Evolutionary conservation across 257 asterid genomes (phyloP).

Genomic region (Solanum ahanhuiri): DNA sequence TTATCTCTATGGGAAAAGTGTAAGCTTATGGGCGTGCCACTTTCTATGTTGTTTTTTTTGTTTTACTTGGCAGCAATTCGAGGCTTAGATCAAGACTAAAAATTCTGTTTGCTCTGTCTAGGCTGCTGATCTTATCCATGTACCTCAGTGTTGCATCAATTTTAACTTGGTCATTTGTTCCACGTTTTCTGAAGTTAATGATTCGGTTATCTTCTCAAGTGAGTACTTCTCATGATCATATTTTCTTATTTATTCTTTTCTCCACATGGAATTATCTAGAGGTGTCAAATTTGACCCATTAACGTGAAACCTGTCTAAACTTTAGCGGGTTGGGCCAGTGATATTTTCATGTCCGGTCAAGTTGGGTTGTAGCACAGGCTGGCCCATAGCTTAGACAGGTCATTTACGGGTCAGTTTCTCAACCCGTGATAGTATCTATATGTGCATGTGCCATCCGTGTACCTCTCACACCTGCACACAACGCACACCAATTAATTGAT

Average conservation of each 20-base stretch:
- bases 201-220: constrained; percentile 76
- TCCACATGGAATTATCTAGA: not conserved
- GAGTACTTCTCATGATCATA: constrained; percentile 19
- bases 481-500: not conserved
- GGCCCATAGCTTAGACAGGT: not conserved
- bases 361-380: not conserved
- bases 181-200: constrained; percentile 84
- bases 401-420: not conserved
- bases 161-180: constrained; percentile 78
- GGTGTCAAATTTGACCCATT: not conserved
- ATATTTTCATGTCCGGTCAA: not conserved
- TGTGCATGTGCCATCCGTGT: not conserved
- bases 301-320: not conserved
- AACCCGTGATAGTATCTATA: not conserved
- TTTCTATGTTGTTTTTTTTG: not conserved
- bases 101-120: constrained; percentile 8
- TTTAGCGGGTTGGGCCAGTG: not conserved
- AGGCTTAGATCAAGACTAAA: not conserved
- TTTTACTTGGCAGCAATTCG: not conserved
- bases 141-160: constrained; percentile 65
- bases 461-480: not conserved
- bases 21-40: constrained; percentile 17
- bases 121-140: constrained; percentile 58
- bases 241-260: not conserved
- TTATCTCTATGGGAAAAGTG: constrained; percentile 85